Evolutionary conservation across 495 filamentous ascomycete genomes (phyloP).

Genomic region (Venustampulla echinocandica): DNA sequence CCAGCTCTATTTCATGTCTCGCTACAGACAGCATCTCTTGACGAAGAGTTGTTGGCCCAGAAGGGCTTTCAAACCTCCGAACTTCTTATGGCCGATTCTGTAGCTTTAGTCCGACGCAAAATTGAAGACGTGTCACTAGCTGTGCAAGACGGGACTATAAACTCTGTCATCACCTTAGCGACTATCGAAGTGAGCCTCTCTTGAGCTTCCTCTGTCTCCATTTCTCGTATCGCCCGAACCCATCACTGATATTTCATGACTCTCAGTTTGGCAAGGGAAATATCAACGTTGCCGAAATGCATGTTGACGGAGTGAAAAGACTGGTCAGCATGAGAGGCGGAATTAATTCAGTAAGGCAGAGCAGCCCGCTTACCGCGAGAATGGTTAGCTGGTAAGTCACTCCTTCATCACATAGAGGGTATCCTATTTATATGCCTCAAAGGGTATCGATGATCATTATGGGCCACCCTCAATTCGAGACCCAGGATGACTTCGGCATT

Average conservation of each 20-base stretch:
- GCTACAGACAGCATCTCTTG: slow-evolving; percentile 43
- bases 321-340: slow-evolving; percentile 41
- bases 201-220: not conserved
- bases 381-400: slow-evolving; percentile 42
- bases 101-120: slow-evolving; percentile 37
- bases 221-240: not conserved
- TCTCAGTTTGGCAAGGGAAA: slow-evolving; percentile 43
- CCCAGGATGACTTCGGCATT: slow-evolving; percentile 37
- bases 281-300: slow-evolving; percentile 32
- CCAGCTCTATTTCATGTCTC: slow-evolving; percentile 46
- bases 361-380: slow-evolving; percentile 41
- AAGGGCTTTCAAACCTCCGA: slow-evolving; percentile 40
- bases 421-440: slow-evolving; percentile 8
- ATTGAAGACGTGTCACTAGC: slow-evolving; percentile 34
- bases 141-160: slow-evolving; percentile 44
- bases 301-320: slow-evolving; percentile 41
- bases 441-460: slow-evolving; percentile 46
- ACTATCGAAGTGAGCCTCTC: slow-evolving; percentile 44
- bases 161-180: slow-evolving; percentile 45
- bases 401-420: not conserved
- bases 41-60: slow-evolving; percentile 40
- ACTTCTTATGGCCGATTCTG: slow-evolving; percentile 43
- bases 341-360: slow-evolving; percentile 35
- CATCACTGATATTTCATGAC: not conserved
- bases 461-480: slow-evolving; percentile 38